Conservation (phyloP, 306 rosid species). For the Pachyrhizus erosus region DNA sequence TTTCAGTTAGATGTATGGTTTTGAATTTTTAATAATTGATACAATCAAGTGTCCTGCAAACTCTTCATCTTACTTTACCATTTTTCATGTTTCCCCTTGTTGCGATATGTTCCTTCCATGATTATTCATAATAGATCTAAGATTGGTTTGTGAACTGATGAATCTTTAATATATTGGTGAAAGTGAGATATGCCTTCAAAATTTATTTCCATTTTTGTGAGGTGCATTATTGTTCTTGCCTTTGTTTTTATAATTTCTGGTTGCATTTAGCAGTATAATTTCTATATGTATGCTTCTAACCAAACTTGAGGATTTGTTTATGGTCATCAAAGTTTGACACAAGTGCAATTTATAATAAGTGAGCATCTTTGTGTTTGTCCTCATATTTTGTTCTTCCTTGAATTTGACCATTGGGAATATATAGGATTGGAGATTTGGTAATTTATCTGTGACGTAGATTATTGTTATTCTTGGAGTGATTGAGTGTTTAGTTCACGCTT, state of each 20-base stretch:
- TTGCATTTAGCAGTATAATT: not conserved
- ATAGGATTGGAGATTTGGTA: constrained; percentile 10
- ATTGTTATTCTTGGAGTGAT: constrained; percentile 9
- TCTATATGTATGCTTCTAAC: constrained; percentile 20
- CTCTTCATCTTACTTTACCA: constrained; percentile 2
- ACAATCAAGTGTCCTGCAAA: constrained; percentile 14
- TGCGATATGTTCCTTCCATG: constrained; percentile 26
- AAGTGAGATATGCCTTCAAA: constrained; percentile 24
- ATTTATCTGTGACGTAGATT: constrained; percentile 1
- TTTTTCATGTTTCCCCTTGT: constrained; percentile 15
- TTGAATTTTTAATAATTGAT: constrained; percentile 7
- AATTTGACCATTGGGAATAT: constrained; percentile 32
- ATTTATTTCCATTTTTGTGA: constrained; percentile 20
- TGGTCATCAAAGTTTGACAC: constrained; percentile 15
- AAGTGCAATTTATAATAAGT: constrained; percentile 14
- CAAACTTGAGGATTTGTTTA: constrained; percentile 14
- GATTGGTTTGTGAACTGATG: constrained; percentile 6
- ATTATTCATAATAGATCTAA: constrained; percentile 4
- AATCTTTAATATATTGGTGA: constrained; percentile 17
- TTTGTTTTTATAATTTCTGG: not conserved
- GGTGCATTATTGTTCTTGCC: constrained; percentile 6
- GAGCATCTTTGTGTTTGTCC: constrained; percentile 7
- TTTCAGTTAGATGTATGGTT: constrained; percentile 17
- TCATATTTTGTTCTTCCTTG: constrained; percentile 23
- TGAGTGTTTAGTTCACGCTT: not conserved